Evolutionary conservation across 768 basidiomycete genomes (phyloP).

Genomic region (Tubosaeta sp.): DNA sequence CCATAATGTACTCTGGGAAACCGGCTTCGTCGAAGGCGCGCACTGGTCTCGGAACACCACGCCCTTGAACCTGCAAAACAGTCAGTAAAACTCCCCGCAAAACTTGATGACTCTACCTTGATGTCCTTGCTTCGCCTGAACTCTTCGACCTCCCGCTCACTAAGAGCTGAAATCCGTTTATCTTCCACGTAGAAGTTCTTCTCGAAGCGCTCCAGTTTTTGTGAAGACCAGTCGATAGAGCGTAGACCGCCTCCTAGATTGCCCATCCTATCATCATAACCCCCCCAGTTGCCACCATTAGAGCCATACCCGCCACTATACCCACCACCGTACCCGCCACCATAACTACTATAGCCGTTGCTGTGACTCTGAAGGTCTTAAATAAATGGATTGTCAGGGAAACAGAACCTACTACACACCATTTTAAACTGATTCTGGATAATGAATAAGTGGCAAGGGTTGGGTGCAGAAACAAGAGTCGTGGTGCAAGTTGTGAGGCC

Average conservation of each 20-base stretch:
- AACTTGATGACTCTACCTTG: conserved; percentile 44
- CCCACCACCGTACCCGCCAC: conserved; percentile 28
- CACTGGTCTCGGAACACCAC: conserved; percentile 83
- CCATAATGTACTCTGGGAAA: conserved; percentile 95
- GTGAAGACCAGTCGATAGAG: conserved; percentile 77
- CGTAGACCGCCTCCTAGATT: conserved; percentile 79
- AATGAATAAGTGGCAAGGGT: neutral
- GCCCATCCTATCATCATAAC: conserved; percentile 64
- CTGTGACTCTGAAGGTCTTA: conserved; percentile 22
- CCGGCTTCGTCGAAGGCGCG: conserved; percentile 90
- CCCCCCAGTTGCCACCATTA: conserved; percentile 32
- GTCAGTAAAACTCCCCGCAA: neutral
- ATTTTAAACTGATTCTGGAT: too few species aligned
- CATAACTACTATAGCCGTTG: conserved; percentile 34
- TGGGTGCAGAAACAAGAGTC: conserved; percentile 9
- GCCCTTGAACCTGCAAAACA: conserved; percentile 68
- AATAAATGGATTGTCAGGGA: neutral
- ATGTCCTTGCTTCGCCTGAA: conserved; percentile 85
- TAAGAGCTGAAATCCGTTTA: conserved; percentile 70
- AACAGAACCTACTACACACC: conserved; percentile 6
- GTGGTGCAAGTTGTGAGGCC: conserved; percentile 16
- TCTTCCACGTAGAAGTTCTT: conserved; percentile 98
- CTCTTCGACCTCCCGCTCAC: conserved; percentile 84
- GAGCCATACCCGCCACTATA: conserved; percentile 28
- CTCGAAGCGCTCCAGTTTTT: conserved; percentile 81